Conservation (phyloP, 177 flowering plant genomes). For the Vitis hybrid region DNA sequence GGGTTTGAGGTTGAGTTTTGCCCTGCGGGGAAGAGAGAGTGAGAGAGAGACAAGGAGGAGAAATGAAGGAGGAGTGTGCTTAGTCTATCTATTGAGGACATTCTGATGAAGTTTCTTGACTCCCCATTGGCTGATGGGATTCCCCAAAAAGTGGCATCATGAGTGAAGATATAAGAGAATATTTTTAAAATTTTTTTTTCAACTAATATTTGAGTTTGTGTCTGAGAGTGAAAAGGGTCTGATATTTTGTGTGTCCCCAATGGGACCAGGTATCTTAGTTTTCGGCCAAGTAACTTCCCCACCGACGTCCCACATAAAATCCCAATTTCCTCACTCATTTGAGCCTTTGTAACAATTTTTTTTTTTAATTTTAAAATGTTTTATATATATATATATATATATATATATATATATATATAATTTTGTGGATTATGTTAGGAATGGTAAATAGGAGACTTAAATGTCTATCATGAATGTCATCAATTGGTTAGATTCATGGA, state of each 20-base stretch:
- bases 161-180: too few species aligned
- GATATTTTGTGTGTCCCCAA: conserved; percentile 28
- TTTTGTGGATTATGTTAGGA: too few species aligned
- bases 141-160: conserved; percentile 20
- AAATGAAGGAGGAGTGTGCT: background rate
- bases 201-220: conserved; percentile 20
- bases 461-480: too few species aligned
- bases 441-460: too few species aligned
- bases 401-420: too few species aligned
- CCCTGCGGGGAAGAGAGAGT: conserved; percentile 14
- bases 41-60: background rate
- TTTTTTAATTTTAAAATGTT: too few species aligned
- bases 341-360: background rate
- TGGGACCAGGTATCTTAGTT: conserved; percentile 27
- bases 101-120: conserved; percentile 45
- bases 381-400: too few species aligned
- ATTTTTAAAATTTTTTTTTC: too few species aligned
- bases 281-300: conserved; percentile 9
- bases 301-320: background rate
- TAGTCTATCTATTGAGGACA: conserved; percentile 23
- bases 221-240: conserved; percentile 25
- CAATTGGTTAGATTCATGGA: too few species aligned
- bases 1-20: conserved; percentile 35
- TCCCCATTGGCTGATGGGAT: conserved; percentile 63
- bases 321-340: background rate